Evolutionary conservation across 2,329 filamentous ascomycete genomes (phyloP), one percentile per base, ranked within the genome.

Genomic region (Colletotrichum filicis): DNA sequence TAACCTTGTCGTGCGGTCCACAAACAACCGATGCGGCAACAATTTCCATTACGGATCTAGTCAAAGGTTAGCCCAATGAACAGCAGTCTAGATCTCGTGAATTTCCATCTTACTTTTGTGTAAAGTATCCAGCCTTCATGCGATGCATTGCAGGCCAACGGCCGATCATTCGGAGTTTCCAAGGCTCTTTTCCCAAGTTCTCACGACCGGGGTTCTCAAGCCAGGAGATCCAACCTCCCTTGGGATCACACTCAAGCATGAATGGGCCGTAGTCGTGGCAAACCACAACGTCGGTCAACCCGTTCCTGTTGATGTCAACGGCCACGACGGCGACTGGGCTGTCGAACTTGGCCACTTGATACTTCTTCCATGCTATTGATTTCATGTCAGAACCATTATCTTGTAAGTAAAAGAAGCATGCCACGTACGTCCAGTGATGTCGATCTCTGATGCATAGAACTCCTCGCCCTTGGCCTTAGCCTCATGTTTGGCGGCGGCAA

Each of bases 171-270:
- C 58, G 19, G 30, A 22, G 19, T n/a, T 42, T 42, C 58, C 58
- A 61, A 14, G 28, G 28, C 37, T 42, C 37, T 2, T 61, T 32
- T 2, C 58, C 58, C 35, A 61, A 22, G 28, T 61, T 61, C 8
- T 46, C 58, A 9, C 58, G 58, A 8, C 58, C 58, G 14, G 58
- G 58, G n/a, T 61, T 61, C 35, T 61, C 58, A 26, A 61, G 58
- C 58, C 58, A 61, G n/a, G 58, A 61, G 35, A 61, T 61, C 58
- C 58, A 61, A 7, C 58, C 58, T 32, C 58, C 58, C 35, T 61
- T 61, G 16, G n/a, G 16, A 22, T 61, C 22, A 35, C 58, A 61
- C 11, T 61, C 58, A n/a, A 61, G 35, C 58, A 61, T 61, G 58
- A 61, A 61, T 19, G 58, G 58, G 35, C 58, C 58, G 3, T 61